These are phyloP conservation scores for Rossbeevera mucosa DNA, from an alignment of 768 basidiomycete species.

Conservation along the genomic window DNA sequence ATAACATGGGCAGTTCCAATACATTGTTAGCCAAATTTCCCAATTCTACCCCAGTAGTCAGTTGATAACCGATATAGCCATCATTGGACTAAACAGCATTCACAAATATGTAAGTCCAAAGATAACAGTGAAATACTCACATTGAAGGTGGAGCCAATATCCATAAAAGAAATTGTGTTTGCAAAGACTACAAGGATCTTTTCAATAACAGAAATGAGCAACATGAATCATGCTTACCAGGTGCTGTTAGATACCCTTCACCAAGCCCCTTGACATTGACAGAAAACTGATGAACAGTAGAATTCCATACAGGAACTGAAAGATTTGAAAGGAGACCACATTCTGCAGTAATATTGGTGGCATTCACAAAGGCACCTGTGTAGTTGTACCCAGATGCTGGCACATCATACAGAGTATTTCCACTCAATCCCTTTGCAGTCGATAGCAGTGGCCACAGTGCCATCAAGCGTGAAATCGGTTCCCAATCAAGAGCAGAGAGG, in stretches of 20 bases:
- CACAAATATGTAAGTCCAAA: background rate
- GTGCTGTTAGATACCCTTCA: background rate
- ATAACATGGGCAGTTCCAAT: background rate
- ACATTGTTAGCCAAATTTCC: background rate
- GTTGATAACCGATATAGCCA: background rate
- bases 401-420: conserved; percentile 18
- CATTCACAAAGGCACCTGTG: conserved; percentile 12
- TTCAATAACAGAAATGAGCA: background rate
- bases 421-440: conserved; percentile 10
- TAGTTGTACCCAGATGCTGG: background rate
- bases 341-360: conserved; percentile 11
- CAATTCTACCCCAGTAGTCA: background rate
- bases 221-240: background rate
- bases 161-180: too few species aligned
- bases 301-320: background rate
- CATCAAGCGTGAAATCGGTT: background rate
- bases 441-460: background rate
- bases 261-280: conserved; percentile 8
- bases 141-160: too few species aligned
- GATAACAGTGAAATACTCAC: background rate
- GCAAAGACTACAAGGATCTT: too few species aligned
- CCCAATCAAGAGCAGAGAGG: background rate
- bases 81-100: background rate
- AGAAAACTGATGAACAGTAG: background rate
- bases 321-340: conserved; percentile 15